phyloP scores from a whole-genome alignment of 306 rosid species.

The Vicia villosa region DNA sequence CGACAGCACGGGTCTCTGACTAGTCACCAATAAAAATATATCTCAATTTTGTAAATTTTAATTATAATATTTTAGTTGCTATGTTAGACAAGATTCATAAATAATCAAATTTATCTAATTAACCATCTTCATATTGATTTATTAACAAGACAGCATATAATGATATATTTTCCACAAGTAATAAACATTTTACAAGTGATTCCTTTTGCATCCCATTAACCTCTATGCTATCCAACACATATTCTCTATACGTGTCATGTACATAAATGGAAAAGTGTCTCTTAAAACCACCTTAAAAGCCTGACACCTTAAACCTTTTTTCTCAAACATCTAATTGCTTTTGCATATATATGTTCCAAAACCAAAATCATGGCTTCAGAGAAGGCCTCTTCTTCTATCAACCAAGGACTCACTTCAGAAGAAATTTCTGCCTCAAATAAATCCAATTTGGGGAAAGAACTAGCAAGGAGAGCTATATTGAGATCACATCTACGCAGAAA shows the following conservation, averaged over 20 bases:
- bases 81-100: not conserved
- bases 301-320: not conserved
- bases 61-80: too few relatives aligned
- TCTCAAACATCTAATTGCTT: not conserved
- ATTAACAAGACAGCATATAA: conserved; percentile 42
- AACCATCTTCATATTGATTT: conserved; percentile 30
- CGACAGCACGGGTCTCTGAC: too few relatives aligned
- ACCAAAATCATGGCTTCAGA: conserved; percentile 57
- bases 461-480: conserved; percentile 67
- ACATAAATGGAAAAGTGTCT: conserved; percentile 25
- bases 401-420: conserved; percentile 45
- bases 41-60: too few relatives aligned
- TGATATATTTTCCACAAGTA: conserved; percentile 50
- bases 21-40: too few relatives aligned
- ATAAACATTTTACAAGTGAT: conserved; percentile 46
- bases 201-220: conserved; percentile 54
- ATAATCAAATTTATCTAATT: not conserved
- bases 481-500: conserved; percentile 53
- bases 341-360: not conserved
- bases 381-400: conserved; percentile 42
- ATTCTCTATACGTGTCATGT: conserved; percentile 42
- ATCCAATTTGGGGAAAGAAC: conserved; percentile 55
- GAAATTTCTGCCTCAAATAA: conserved; percentile 33
- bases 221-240: conserved; percentile 45
- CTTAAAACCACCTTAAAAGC: conserved; percentile 39